A percentile compares a stretch with the other conserved stretches of the same genome.
Conservation (phyloP, 129 eudicot genomes). For the Oenanthe sinensis region DNA sequence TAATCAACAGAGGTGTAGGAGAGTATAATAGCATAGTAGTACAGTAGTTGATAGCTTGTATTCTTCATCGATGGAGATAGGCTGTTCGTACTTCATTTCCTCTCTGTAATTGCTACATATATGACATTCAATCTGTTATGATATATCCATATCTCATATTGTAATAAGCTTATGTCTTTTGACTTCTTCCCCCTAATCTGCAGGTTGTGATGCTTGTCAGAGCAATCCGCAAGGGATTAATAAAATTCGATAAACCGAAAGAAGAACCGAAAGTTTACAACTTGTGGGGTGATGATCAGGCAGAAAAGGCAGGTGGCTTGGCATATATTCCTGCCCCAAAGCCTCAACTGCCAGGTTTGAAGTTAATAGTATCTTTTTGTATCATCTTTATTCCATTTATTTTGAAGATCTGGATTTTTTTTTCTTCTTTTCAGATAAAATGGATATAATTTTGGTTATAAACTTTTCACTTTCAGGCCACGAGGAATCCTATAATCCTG, state of each 20-base stretch:
- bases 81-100: too few relatives aligned
- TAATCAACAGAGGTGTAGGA: background rate
- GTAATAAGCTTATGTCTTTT: background rate
- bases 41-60: too few relatives aligned
- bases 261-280: constrained; percentile 56
- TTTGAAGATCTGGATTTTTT: background rate
- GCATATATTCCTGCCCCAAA: constrained; percentile 93
- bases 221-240: constrained; percentile 79
- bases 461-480: constrained; percentile 46
- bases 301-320: constrained; percentile 66
- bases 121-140: too few relatives aligned
- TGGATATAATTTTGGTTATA: background rate
- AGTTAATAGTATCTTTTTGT: background rate
- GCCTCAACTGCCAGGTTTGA: constrained; percentile 74
- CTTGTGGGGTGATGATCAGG: constrained; percentile 79
- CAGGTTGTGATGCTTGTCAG: constrained; percentile 67
- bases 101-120: too few relatives aligned
- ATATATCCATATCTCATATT: too few relatives aligned
- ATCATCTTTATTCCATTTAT: background rate
- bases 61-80: too few relatives aligned
- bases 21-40: too few relatives aligned
- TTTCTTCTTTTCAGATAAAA: background rate
- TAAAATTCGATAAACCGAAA: constrained; percentile 75
- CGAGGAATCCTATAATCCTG: constrained; percentile 92
- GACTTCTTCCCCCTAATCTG: constrained; percentile 2